These are phyloP conservation scores for Meyerozyma smithsonii DNA, from an alignment of 1,139 yeast species.

Conservation along the genomic window DNA sequence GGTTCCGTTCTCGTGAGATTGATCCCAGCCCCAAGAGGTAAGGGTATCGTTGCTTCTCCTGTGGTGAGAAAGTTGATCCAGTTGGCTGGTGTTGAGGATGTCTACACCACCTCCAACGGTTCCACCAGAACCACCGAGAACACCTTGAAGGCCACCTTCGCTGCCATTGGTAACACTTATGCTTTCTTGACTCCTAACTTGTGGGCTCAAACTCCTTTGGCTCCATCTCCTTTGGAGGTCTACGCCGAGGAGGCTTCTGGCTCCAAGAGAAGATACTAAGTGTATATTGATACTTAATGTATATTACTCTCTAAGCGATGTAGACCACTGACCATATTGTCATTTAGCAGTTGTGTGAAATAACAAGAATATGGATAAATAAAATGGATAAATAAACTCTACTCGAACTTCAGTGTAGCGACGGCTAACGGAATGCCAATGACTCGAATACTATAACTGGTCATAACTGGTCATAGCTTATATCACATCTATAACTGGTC, in stretches of 20 bases:
- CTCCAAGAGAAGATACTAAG: constrained; percentile 68
- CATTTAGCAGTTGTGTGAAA: no score
- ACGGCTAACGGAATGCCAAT: no score
- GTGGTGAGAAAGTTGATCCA: constrained; percentile 98
- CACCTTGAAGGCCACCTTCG: constrained; percentile 99
- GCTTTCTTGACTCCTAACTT: constrained; percentile 99
- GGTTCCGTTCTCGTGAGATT: constrained; percentile 98
- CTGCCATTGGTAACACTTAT: constrained; percentile 99
- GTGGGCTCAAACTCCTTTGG: constrained; percentile 85
- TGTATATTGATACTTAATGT: no score
- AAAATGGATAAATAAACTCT: no score
- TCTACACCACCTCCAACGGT: constrained; percentile 98
- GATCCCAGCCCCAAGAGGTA: constrained; percentile 99
- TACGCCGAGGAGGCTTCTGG: constrained; percentile 81
- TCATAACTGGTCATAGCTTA: no score
- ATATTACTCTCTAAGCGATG: not conserved
- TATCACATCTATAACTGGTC: no score
- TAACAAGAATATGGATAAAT: no score
- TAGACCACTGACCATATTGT: no score
- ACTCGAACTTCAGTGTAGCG: no score
- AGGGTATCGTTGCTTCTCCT: constrained; percentile 99
- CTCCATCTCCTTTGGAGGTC: constrained; percentile 90
- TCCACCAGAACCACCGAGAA: constrained; percentile 99
- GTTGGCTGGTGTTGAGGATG: constrained; percentile 99
- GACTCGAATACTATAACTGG: no score